A percentile compares a stretch with the other conserved stretches of the same genome.
These are phyloP conservation scores for Ceratobasidium theobromae DNA, from an alignment of 1,284 basidiomycete species.

Conservation along the genomic window DNA sequence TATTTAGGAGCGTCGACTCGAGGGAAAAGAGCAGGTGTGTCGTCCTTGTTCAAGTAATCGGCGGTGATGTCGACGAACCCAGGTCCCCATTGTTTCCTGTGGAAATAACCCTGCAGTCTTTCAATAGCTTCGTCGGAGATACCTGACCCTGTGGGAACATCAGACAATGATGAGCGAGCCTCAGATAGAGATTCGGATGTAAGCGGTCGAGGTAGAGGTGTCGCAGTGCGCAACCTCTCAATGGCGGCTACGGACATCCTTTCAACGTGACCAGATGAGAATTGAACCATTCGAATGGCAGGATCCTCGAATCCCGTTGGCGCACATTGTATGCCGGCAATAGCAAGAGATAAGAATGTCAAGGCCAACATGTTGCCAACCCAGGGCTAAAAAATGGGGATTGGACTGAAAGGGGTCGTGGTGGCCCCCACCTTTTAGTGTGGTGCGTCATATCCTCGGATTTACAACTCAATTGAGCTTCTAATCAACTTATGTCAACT, in stretches of 20 bases:
- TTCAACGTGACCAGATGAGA: slow-evolving; percentile 12
- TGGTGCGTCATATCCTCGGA: too few species aligned
- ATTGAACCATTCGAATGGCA: slow-evolving; percentile 6
- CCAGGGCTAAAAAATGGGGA: not conserved
- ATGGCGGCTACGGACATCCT: not conserved
- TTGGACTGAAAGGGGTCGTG: too few species aligned
- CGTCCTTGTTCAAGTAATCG: not conserved
- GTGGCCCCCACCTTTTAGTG: too few species aligned
- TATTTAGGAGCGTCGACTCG: slow-evolving; percentile 1
- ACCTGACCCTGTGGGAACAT: not conserved
- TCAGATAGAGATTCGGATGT: not conserved
- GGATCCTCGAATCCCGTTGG: not conserved
- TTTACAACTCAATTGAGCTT: too few species aligned
- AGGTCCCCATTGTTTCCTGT: slow-evolving; percentile 15
- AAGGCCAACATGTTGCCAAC: not conserved
- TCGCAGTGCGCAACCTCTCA: not conserved
- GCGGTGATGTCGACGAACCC: slow-evolving; percentile 32
- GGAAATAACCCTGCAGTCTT: slow-evolving; percentile 13
- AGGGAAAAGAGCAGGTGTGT: not conserved
- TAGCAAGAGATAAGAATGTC: not conserved
- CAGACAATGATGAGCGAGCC: not conserved
- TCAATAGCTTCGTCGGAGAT: slow-evolving; percentile 23
- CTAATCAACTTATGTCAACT: too few species aligned
- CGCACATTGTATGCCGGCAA: not conserved
- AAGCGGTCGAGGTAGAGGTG: not conserved